Percentiles rank a stretch among this genome's conserved stretches.
phyloP scores from a whole-genome alignment of 2,329 filamentous ascomycete genomes.

The Sclerotinia glacialis region DNA sequence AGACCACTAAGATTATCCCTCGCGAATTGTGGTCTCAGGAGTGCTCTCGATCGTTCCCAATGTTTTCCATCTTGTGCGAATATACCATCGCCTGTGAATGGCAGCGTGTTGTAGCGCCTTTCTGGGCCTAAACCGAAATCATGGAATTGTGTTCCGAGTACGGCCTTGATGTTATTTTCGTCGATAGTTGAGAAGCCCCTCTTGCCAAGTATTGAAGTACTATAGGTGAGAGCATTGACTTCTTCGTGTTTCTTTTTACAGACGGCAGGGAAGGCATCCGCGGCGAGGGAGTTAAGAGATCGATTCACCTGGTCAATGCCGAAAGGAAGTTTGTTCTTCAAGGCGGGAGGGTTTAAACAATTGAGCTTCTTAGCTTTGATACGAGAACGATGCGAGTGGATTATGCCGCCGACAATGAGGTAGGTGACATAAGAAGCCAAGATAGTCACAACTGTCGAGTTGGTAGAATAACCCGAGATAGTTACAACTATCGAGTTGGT shows the following conservation, averaged over 20 bases:
- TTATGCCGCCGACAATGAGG: background rate
- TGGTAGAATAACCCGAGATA: background rate
- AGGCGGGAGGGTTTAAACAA: conserved; percentile 32
- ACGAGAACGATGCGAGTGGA: conserved; percentile 26
- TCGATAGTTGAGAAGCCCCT: conserved; percentile 33
- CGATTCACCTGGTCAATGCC: conserved; percentile 35
- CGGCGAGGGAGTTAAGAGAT: conserved; percentile 30
- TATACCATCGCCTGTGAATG: conserved; percentile 37
- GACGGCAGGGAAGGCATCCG: conserved; percentile 32
- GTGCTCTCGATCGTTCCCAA: conserved; percentile 40
- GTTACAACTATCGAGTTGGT: background rate
- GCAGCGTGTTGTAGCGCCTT: conserved; percentile 52
- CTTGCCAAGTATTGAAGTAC: conserved; percentile 29
- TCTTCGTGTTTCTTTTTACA: conserved; percentile 39
- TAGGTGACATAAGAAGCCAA: conserved; percentile 5
- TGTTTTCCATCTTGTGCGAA: conserved; percentile 37
- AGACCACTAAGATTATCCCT: conserved; percentile 62
- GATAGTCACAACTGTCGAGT: background rate
- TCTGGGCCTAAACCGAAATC: conserved; percentile 53
- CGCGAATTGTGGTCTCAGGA: conserved; percentile 55
- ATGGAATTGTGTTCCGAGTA: conserved; percentile 52
- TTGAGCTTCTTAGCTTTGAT: conserved; percentile 31
- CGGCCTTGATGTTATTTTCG: conserved; percentile 52
- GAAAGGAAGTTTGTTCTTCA: conserved; percentile 31
- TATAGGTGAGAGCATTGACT: conserved; percentile 37